These are phyloP conservation scores for Aspergillus latus DNA, from an alignment of 2,329 filamentous ascomycete species.

Conservation along the genomic window DNA sequence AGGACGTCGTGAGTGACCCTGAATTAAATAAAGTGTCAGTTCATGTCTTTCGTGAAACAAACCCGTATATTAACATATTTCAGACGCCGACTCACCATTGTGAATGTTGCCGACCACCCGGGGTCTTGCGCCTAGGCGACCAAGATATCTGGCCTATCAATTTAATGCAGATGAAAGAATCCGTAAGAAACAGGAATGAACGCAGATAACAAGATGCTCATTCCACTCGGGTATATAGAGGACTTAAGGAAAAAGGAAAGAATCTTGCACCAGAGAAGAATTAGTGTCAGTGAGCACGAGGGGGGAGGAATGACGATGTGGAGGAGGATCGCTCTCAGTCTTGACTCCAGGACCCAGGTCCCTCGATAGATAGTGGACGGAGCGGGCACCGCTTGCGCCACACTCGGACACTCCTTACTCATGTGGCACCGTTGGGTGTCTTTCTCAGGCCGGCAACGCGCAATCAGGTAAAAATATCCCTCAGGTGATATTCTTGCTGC, in stretches of 20 bases:
- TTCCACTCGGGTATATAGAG: conserved; percentile 17
- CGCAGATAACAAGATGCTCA: conserved; percentile 19
- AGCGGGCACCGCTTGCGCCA: conserved; percentile 25
- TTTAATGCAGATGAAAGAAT: conserved; percentile 14
- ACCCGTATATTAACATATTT: neutral
- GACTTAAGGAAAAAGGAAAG: conserved; percentile 1
- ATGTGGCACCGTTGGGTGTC: conserved; percentile 23
- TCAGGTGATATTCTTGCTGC: conserved; percentile 4
- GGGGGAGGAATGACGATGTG: conserved; percentile 23
- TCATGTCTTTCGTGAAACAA: neutral
- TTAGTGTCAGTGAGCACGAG: conserved; percentile 12
- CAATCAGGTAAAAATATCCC: conserved; percentile 18
- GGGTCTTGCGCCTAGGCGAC: conserved; percentile 32
- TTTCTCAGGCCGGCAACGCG: conserved; percentile 20
- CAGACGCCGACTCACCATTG: conserved; percentile 32
- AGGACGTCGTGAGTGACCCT: conserved; percentile 47
- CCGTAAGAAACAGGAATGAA: conserved; percentile 19
- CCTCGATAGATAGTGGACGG: neutral
- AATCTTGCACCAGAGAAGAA: conserved; percentile 11
- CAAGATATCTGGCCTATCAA: conserved; percentile 33
- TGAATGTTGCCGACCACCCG: conserved; percentile 31
- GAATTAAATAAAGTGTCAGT: conserved; percentile 23
- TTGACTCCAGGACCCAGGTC: conserved; percentile 1
- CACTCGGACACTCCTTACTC: conserved; percentile 26
- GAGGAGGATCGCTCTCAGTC: conserved; percentile 4